Evolutionary conservation across 345 rosid species (phyloP), one percentile per base, ranked within the genome.

Genomic region (Camelina hispida): DNA sequence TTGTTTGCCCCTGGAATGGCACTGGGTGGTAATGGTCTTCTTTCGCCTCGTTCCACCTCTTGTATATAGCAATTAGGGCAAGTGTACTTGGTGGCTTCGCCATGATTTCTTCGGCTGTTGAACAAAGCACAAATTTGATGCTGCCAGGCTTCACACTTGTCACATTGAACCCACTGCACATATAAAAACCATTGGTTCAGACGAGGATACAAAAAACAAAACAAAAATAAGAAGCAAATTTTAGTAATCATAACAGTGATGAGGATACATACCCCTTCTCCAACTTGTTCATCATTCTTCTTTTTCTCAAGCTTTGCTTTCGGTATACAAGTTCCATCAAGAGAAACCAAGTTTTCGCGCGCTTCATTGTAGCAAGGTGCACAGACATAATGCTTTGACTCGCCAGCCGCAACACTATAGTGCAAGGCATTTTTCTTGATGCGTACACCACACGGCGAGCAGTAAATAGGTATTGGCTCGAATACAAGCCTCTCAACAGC

Each of bases 161-260:
- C 98, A 83, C 97, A 93, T 84, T 91, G 98, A 81, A 93, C 98
- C 98, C 98, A 93, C 98, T 93, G 89, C 81, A 81, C 81, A 81
- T 13, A 81, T 13, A 23, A 44, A 44, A 75, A 79, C 66, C 34
- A 74, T 76, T 28, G 52, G 78, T 72, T 22, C 18, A 58, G 55
- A 66, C 68, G 61, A n/a, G 5, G 2, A 25, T 28, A 28, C 30
- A 18, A 20, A 23, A 52, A 15, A 57, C 32, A 8, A 7, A 6
- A 13, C 0, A 16, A 10, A 0, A 16, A 10, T 1, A 23, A 20
- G 15, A 38, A 22, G n/a, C 2, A 57, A 12, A 52, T 35, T 12
- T 17, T 40, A 12, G 16, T 12, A 11, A 71, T 58, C 38, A 14
- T 56, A 28, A 7, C 25, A 25, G 17, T 6, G 43, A 58, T 47